phyloP scores from a whole-genome alignment of 2,329 filamentous ascomycete species.

The Colletotrichum coccodes region DNA sequence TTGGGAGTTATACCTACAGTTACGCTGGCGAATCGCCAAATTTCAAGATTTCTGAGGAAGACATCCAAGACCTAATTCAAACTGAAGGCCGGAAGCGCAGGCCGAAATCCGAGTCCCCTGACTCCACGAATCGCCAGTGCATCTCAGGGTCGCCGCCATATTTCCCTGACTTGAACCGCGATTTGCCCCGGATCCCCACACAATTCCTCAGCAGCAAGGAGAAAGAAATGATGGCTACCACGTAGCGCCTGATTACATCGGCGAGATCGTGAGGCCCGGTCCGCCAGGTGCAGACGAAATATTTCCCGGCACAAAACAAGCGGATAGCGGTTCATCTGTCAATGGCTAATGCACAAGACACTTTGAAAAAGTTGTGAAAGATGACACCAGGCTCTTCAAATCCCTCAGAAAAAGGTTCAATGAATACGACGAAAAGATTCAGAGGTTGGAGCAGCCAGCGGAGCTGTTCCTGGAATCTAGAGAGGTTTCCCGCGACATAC shows the following conservation, averaged over 20 bases:
- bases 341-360: not conserved
- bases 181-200: too few species aligned
- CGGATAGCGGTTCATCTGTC: not conserved
- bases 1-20: not conserved
- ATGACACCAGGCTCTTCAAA: not conserved
- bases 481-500: constrained; percentile 15
- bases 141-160: not conserved
- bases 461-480: not conserved
- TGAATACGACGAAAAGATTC: not conserved
- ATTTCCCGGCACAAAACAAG: not conserved
- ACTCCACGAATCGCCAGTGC: not conserved
- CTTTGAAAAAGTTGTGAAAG: not conserved
- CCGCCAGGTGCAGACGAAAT: not conserved
- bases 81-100: constrained; percentile 10
- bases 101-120: not conserved
- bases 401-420: not conserved
- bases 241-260: not conserved
- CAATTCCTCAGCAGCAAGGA: not conserved
- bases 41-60: not conserved
- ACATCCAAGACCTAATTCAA: constrained; percentile 3
- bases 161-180: not conserved
- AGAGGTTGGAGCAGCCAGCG: constrained; percentile 2
- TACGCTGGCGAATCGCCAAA: not conserved
- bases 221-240: too few species aligned
- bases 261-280: too few species aligned